Evolutionary conservation across 2,329 filamentous ascomycete genomes (phyloP).

Genomic region (Capronia americana): DNA sequence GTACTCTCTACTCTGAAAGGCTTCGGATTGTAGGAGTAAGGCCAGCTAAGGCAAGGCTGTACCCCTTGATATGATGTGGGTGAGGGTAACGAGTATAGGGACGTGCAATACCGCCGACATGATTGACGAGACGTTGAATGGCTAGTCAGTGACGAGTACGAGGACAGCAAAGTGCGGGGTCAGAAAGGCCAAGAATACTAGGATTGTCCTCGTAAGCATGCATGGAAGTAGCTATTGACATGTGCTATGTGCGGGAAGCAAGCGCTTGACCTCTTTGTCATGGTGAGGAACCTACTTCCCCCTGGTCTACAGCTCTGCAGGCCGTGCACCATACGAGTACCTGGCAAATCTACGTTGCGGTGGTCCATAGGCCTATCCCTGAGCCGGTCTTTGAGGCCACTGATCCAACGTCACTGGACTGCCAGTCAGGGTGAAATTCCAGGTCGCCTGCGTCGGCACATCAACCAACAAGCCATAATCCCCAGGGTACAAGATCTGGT

Average conservation of each 20-base stretch:
- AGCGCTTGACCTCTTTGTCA: background rate
- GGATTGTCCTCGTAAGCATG: background rate
- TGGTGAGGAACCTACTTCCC: no score
- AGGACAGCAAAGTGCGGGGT: background rate
- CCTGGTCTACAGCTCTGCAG: background rate
- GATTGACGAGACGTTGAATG: background rate
- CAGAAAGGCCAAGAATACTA: no score
- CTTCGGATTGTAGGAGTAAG: background rate
- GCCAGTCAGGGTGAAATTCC: conserved; percentile 46
- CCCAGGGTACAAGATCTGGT: conserved; percentile 51
- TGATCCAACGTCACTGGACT: conserved; percentile 43
- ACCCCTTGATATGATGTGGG: background rate
- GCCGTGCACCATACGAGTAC: background rate
- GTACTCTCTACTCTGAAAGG: background rate
- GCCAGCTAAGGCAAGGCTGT: background rate
- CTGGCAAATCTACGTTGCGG: background rate
- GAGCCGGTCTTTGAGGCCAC: conserved; percentile 43
- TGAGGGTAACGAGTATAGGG: background rate
- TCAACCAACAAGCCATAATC: conserved; percentile 52
- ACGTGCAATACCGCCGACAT: background rate
- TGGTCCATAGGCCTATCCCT: no score
- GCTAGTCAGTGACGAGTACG: background rate
- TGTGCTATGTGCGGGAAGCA: background rate
- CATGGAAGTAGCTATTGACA: background rate
- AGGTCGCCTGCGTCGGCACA: conserved; percentile 46